Evolutionary conservation across 371 early-diverging fungal species (phyloP).

Genomic region (Massospora cicadina): DNA sequence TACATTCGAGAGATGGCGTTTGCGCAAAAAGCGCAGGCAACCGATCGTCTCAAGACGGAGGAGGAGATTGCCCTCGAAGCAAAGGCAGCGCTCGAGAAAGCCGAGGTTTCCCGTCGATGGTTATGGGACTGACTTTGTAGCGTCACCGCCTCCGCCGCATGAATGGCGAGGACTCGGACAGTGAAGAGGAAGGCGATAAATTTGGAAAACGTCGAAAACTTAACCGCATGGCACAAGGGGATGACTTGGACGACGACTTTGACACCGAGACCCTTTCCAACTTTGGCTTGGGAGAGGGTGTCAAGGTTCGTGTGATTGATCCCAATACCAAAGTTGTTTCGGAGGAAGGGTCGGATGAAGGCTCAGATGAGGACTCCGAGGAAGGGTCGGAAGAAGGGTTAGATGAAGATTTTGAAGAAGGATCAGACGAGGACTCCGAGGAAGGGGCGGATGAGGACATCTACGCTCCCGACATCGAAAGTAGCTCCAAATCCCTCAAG

Average conservation of each 20-base stretch:
- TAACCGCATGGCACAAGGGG: conserved; percentile 33
- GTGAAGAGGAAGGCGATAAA: conserved; percentile 35
- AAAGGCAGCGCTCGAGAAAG: conserved; percentile 58
- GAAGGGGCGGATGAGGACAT: conserved; percentile 17
- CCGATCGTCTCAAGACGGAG: conserved; percentile 84
- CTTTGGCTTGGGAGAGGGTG: conserved; percentile 21
- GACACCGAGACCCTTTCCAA: conserved; percentile 21
- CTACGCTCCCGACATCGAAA: conserved; percentile 12
- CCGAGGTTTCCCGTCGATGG: conserved; percentile 30
- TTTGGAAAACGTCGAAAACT: conserved; percentile 15
- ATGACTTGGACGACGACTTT: conserved; percentile 65
- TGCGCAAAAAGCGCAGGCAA: conserved; percentile 71
- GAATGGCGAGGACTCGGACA: conserved; percentile 56
- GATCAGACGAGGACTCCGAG: conserved; percentile 18
- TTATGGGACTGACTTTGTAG: conserved; percentile 1
- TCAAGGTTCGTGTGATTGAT: conserved; percentile 17
- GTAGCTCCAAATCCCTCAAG: conserved; percentile 14
- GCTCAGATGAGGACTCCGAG: conserved; percentile 20
- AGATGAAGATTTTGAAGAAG: conserved; percentile 27
- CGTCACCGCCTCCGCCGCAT: conserved; percentile 67
- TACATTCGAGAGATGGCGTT: conserved; percentile 55
- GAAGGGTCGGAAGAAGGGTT: conserved; percentile 28
- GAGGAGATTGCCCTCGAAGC: conserved; percentile 80
- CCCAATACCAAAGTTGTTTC: conserved; percentile 19
- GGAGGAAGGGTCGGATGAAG: conserved; percentile 19